Evolutionary conservation across 139 green algal genomes (phyloP).

Genomic region (Coelastrella sp.): DNA sequence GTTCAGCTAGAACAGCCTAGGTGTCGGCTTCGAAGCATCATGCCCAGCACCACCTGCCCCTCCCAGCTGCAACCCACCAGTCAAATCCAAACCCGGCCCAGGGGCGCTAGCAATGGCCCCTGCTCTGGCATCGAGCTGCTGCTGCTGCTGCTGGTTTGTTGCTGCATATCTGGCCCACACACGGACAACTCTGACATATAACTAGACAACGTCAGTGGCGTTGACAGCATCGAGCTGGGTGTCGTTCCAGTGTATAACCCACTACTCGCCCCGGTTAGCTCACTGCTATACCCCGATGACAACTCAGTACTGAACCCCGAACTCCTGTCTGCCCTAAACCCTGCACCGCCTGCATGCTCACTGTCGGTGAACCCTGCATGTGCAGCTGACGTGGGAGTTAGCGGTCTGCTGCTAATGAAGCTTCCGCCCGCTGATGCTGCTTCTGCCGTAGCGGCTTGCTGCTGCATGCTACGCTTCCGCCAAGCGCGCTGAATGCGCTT

Average conservation of each 20-base stretch:
- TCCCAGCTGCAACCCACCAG: neutral
- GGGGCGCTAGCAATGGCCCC: neutral
- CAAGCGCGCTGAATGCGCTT: conserved; percentile 49
- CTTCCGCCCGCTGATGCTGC: neutral
- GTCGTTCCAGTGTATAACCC: neutral
- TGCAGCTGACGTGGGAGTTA: neutral
- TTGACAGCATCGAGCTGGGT: neutral
- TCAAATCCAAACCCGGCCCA: neutral
- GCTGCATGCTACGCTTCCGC: neutral
- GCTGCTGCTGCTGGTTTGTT: conserved; percentile 11
- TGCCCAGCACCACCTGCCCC: too few species aligned
- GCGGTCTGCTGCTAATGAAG: neutral
- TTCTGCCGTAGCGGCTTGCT: neutral
- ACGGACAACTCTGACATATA: neutral
- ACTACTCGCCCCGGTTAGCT: neutral
- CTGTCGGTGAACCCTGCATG: neutral
- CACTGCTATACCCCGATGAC: neutral
- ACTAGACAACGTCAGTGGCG: neutral
- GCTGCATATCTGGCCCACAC: neutral
- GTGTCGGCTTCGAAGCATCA: neutral
- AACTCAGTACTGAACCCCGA: neutral
- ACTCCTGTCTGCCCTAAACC: neutral
- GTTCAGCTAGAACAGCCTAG: neutral
- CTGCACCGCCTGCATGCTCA: neutral
- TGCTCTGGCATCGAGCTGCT: neutral